A percentile compares a stretch with the other conserved stretches of the same genome.
phyloP scores from a whole-genome alignment of 2,329 filamentous ascomycete species.

The Paraconiothyrium brasiliense region DNA sequence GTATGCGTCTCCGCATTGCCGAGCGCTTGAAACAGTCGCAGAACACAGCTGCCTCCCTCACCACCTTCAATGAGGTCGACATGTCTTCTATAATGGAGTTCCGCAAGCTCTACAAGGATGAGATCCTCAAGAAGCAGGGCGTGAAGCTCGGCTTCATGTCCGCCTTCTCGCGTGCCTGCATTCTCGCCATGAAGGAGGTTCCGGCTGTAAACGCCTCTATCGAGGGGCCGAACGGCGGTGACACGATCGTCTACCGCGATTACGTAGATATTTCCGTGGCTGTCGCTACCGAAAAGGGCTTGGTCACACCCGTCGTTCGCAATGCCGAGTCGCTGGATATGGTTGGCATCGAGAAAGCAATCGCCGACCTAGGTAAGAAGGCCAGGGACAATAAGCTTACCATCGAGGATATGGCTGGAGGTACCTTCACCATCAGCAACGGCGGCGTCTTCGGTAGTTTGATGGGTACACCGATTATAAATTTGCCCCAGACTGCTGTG shows the following conservation, averaged over 20 bases:
- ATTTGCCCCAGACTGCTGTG: conserved; percentile 90
- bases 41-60: conserved; percentile 95
- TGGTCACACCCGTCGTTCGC: conserved; percentile 95
- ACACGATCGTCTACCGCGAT: conserved; percentile 97
- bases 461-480: conserved; percentile 98
- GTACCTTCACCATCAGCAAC: conserved; percentile 98
- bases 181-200: conserved; percentile 94
- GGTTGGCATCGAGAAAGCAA: conserved; percentile 86
- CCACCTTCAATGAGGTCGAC: conserved; percentile 99
- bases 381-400: conserved; percentile 96
- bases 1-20: conserved; percentile 96
- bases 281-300: conserved; percentile 95
- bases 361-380: conserved; percentile 96
- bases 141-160: conserved; percentile 99
- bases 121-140: conserved; percentile 92
- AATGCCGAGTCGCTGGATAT: conserved; percentile 91
- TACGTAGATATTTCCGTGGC: conserved; percentile 98
- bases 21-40: conserved; percentile 99
- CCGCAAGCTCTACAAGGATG: conserved; percentile 96
- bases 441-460: conserved; percentile 95
- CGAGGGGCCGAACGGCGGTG: conserved; percentile 91
- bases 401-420: conserved; percentile 98
- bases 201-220: conserved; percentile 96
- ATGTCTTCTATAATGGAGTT: conserved; percentile 99
- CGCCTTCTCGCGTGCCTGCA: conserved; percentile 88